Conservation (phyloP, 2,329 filamentous ascomycete species). For the Penicillium sp. region DNA sequence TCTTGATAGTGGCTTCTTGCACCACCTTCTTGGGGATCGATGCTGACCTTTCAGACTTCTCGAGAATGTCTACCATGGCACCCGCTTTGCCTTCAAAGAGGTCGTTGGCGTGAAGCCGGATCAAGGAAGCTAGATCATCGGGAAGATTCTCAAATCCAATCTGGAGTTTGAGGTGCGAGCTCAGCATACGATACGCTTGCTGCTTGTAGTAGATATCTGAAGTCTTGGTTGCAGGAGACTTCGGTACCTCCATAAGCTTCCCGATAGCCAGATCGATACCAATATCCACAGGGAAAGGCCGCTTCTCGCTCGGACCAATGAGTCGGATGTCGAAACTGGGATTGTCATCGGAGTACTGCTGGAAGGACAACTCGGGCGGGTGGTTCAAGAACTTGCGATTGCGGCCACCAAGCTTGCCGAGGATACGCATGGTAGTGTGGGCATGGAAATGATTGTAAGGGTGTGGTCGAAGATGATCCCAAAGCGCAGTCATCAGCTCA, state of each 20-base stretch:
- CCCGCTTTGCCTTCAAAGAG: slow-evolving; percentile 73
- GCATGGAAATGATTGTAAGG: slow-evolving; percentile 98
- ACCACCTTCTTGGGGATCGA: slow-evolving; percentile 85
- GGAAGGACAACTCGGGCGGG: slow-evolving; percentile 79
- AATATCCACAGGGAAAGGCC: slow-evolving; percentile 82
- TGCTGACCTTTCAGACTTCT: slow-evolving; percentile 74
- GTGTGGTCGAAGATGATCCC: slow-evolving; percentile 90
- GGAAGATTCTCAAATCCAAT: slow-evolving; percentile 86
- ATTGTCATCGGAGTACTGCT: slow-evolving; percentile 82
- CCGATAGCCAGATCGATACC: slow-evolving; percentile 87
- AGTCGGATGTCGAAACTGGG: slow-evolving; percentile 87
- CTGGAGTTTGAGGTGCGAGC: slow-evolving; percentile 84
- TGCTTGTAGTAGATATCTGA: slow-evolving; percentile 87
- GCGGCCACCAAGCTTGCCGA: slow-evolving; percentile 92
- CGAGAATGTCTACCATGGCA: slow-evolving; percentile 69
- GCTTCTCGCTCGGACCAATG: slow-evolving; percentile 84
- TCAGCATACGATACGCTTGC: slow-evolving; percentile 86
- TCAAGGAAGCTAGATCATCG: slow-evolving; percentile 81
- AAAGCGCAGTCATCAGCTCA: slow-evolving; percentile 95
- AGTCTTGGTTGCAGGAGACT: slow-evolving; percentile 59
- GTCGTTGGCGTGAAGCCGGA: slow-evolving; percentile 89
- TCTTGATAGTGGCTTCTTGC: slow-evolving; percentile 81
- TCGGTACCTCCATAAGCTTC: slow-evolving; percentile 81
- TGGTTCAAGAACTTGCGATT: slow-evolving; percentile 96
- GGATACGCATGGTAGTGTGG: slow-evolving; percentile 94